A percentile compares a stretch with the other conserved stretches of the same genome.
Evolutionary conservation across 345 rosid species (phyloP).

Genomic region (Lepidium africanum): DNA sequence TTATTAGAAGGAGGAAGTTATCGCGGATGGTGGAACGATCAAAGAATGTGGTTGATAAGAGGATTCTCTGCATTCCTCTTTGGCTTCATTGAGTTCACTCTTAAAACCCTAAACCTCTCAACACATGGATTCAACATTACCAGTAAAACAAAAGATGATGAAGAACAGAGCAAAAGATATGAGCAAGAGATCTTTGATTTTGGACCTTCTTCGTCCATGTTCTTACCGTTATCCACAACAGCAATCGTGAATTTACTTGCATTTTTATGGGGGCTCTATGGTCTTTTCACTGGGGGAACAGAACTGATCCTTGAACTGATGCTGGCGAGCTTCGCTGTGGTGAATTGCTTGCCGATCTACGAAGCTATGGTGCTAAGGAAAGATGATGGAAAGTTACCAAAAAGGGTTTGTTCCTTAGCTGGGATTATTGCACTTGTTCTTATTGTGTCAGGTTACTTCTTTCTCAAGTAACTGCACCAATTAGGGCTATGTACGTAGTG

Average conservation of each 20-base stretch:
- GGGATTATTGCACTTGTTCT: constrained; percentile 28
- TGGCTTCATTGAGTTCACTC: constrained; percentile 40
- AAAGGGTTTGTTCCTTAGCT: constrained; percentile 18
- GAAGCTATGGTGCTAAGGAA: constrained; percentile 48
- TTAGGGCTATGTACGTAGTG: not conserved
- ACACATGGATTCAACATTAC: constrained; percentile 47
- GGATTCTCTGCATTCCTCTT: constrained; percentile 36
- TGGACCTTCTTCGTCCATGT: constrained; percentile 49
- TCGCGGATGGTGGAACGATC: constrained; percentile 64
- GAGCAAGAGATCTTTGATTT: constrained; percentile 54
- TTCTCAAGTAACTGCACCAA: constrained; percentile 1
- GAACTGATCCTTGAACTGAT: constrained; percentile 34
- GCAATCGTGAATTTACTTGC: constrained; percentile 47
- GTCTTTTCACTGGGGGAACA: constrained; percentile 13
- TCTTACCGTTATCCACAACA: constrained; percentile 32
- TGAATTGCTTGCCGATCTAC: constrained; percentile 50
- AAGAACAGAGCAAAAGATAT: constrained; percentile 49
- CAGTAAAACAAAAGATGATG: constrained; percentile 45
- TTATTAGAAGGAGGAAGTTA: constrained; percentile 31
- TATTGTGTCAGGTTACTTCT: constrained; percentile 12
- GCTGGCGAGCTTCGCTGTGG: constrained; percentile 32
- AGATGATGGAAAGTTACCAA: constrained; percentile 47
- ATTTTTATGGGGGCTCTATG: constrained; percentile 26
- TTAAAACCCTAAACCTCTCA: constrained; percentile 39
- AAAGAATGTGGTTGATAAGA: constrained; percentile 49